These are phyloP conservation scores for Trichoderma citrinoviride DNA, from an alignment of 2,329 filamentous ascomycete genomes.

Conservation along the genomic window DNA sequence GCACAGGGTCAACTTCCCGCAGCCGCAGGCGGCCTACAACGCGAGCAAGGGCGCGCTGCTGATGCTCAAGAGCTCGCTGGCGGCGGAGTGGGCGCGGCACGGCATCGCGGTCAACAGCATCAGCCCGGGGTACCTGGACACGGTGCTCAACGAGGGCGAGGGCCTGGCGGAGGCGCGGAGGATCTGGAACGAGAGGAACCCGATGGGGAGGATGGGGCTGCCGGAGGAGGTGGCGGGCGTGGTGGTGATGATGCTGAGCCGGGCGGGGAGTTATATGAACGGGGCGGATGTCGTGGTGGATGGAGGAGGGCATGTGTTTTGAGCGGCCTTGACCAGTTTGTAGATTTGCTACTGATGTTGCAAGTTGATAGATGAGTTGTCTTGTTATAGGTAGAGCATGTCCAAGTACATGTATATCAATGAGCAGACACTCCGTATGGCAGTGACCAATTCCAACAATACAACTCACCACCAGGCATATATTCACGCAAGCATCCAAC, in stretches of 20 bases:
- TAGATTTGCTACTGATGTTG: too few relatives aligned
- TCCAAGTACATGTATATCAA: too few relatives aligned
- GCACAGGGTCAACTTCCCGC: slow-evolving; percentile 67
- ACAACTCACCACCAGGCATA: too few relatives aligned
- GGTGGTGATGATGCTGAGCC: slow-evolving; percentile 59
- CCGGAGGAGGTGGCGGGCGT: slow-evolving; percentile 62
- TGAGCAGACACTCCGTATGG: too few relatives aligned
- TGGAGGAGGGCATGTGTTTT: slow-evolving; percentile 43
- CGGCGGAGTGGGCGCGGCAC: slow-evolving; percentile 69
- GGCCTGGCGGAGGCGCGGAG: slow-evolving; percentile 52
- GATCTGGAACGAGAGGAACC: slow-evolving; percentile 59
- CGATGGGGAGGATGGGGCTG: slow-evolving; percentile 62
- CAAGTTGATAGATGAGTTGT: not conserved
- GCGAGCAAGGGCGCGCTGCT: slow-evolving; percentile 66
- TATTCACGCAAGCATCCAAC: too few relatives aligned
- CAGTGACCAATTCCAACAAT: too few relatives aligned
- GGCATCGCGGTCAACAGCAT: slow-evolving; percentile 71
- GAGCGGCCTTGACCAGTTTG: too few relatives aligned
- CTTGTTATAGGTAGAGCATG: too few relatives aligned
- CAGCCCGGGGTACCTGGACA: slow-evolving; percentile 75
- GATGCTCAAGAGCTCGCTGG: slow-evolving; percentile 61
- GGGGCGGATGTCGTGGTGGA: slow-evolving; percentile 65
- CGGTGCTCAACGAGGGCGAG: slow-evolving; percentile 66
- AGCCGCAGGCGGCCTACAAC: slow-evolving; percentile 71
- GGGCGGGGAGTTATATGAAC: slow-evolving; percentile 65